phyloP scores from a whole-genome alignment of 2,329 filamentous ascomycete species.

The Cladophialophora psammophila region DNA sequence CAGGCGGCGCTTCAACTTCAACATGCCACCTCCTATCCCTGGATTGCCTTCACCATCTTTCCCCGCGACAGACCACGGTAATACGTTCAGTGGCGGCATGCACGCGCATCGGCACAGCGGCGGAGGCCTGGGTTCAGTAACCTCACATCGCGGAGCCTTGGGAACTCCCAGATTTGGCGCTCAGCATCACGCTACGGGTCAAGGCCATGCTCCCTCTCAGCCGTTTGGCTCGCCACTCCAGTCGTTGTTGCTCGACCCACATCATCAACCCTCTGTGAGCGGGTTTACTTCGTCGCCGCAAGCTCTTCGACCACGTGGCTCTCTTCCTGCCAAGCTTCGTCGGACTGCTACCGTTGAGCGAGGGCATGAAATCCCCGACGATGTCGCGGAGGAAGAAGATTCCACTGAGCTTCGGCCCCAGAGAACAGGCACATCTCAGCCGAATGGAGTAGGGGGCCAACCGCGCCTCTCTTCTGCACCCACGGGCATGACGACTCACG shows the following conservation, averaged over 20 bases:
- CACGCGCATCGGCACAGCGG: constrained; percentile 23
- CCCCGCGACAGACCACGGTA: constrained; percentile 40
- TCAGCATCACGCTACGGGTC: constrained; percentile 19
- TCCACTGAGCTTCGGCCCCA: not conserved
- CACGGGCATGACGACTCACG: not conserved
- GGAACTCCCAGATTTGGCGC: constrained; percentile 30
- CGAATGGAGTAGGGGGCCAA: constrained; percentile 1
- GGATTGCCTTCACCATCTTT: constrained; percentile 70
- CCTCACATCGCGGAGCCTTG: constrained; percentile 26
- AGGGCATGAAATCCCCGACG: constrained; percentile 22
- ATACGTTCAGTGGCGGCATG: constrained; percentile 12
- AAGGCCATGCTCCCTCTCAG: constrained; percentile 35
- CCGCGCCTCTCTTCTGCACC: not conserved
- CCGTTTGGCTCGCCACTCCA: constrained; percentile 49
- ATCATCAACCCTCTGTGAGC: constrained; percentile 55
- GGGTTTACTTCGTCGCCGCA: constrained; percentile 39
- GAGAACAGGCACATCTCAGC: constrained; percentile 2
- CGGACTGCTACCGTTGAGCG: constrained; percentile 10
- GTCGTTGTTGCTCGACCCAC: constrained; percentile 56
- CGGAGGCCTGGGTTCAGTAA: constrained; percentile 16
- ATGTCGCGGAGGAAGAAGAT: constrained; percentile 31
- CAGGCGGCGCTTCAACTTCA: constrained; percentile 72
- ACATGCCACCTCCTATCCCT: constrained; percentile 78
- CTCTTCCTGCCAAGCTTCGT: constrained; percentile 13
- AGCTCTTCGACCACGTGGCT: constrained; percentile 25